Percentiles rank a stretch among this genome's conserved stretches.
Conservation (phyloP, 768 basidiomycete species). For the Calocybe gangraenosa region DNA sequence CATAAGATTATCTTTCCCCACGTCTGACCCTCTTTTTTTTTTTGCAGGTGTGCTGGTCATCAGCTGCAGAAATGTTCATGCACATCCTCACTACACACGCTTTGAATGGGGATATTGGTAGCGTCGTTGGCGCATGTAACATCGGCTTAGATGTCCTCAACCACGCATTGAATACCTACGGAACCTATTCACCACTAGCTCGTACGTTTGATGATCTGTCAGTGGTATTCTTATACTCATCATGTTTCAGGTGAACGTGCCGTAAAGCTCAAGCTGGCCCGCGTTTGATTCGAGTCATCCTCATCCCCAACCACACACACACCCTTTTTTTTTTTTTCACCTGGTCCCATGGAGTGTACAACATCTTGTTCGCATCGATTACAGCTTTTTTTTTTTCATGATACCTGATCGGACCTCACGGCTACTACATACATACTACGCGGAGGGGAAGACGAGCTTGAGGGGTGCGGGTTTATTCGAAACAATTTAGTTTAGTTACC, state of each 20-base stretch:
- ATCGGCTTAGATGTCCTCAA: constrained; percentile 12
- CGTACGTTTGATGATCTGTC: no score
- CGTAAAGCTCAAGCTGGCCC: constrained; percentile 8
- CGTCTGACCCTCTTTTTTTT: no score
- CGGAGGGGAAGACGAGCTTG: no score
- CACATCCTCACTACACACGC: constrained; percentile 7
- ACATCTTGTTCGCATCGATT: no score
- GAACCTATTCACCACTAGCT: constrained; percentile 15
- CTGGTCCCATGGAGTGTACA: no score
- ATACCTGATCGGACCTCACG: no score
- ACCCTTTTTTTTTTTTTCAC: not conserved
- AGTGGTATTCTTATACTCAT: not conserved
- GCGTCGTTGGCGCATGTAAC: constrained; percentile 7
- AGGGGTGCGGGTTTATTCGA: no score
- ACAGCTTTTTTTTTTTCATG: not conserved
- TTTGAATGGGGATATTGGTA: constrained; percentile 5
- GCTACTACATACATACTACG: no score
- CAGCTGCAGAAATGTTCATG: constrained; percentile 18
- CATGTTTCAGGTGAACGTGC: constrained; percentile 12
- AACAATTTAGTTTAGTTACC: no score
- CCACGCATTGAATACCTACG: constrained; percentile 13
- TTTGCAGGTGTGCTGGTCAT: constrained; percentile 18
- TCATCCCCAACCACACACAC: not conserved
- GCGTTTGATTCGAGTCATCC: not conserved
- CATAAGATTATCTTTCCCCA: no score